Percentiles rank a stretch among this genome's conserved stretches.
Evolutionary conservation across 1,284 basidiomycete genomes (phyloP).

Genomic region (Pseudozyma sp.): DNA sequence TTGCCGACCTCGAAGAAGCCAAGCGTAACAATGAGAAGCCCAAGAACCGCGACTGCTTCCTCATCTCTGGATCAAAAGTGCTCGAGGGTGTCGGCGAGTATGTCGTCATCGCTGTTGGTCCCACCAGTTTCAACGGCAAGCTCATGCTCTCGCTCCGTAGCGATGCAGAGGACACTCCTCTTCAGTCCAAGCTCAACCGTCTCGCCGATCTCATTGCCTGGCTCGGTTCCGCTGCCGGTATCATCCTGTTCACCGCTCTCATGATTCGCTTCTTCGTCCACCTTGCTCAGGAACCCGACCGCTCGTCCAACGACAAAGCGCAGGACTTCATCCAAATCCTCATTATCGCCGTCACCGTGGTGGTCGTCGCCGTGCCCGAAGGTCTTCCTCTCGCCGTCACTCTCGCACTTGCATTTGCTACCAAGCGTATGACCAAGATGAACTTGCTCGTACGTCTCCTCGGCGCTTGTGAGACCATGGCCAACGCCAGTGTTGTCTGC

Average conservation of each 20-base stretch:
- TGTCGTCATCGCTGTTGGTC: constrained; percentile 90
- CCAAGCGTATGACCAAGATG: constrained; percentile 94
- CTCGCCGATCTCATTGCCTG: constrained; percentile 95
- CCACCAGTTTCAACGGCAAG: constrained; percentile 93
- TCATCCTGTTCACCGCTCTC: constrained; percentile 82
- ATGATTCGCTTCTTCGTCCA: constrained; percentile 96
- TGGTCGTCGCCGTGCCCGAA: constrained; percentile 98
- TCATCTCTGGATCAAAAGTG: constrained; percentile 93
- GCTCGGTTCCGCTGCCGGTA: constrained; percentile 83
- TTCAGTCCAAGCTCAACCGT: constrained; percentile 91
- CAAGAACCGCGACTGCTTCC: constrained; percentile 87
- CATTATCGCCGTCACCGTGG: constrained; percentile 91
- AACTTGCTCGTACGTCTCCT: constrained; percentile 94
- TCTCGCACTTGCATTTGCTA: constrained; percentile 94
- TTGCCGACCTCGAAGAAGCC: constrained; percentile 71
- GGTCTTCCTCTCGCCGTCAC: constrained; percentile 95
- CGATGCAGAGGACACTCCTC: constrained; percentile 81
- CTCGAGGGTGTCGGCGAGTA: constrained; percentile 94
- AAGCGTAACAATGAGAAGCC: constrained; percentile 64
- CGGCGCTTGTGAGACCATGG: constrained; percentile 98
- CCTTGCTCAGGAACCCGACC: constrained; percentile 72
- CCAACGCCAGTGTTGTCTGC: constrained; percentile 93
- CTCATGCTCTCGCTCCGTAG: constrained; percentile 74
- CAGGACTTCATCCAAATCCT: constrained; percentile 92
- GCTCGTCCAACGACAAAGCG: constrained; percentile 83